These are phyloP conservation scores for Solanum chiquidenum DNA, from an alignment of 257 asterid genomes.

Conservation along the genomic window DNA sequence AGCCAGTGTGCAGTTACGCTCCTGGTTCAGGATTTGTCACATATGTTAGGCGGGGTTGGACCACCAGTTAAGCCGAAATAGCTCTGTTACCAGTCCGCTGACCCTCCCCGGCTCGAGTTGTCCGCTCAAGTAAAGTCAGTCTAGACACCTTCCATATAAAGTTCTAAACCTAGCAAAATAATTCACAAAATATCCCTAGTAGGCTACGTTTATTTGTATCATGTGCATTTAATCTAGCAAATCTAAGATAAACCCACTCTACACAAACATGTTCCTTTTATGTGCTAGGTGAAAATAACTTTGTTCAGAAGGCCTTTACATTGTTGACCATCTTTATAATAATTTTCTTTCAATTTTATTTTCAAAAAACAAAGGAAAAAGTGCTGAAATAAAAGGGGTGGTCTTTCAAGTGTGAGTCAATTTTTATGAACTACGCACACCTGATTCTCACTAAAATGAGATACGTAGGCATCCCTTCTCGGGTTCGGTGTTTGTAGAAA, in stretches of 20 bases:
- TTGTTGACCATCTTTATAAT: not conserved
- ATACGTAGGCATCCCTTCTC: not conserved
- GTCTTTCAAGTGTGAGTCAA: not conserved
- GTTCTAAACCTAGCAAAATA: no score
- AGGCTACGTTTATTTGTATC: no score
- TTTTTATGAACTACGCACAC: not conserved
- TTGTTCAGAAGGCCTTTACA: not conserved
- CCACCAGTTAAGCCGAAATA: no score
- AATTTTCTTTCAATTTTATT: not conserved
- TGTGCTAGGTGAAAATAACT: not conserved
- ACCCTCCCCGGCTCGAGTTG: not conserved
- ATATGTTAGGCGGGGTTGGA: not conserved
- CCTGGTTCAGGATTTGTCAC: no score
- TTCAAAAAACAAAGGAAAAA: not conserved
- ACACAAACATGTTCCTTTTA: not conserved
- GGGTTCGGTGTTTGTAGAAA: not conserved
- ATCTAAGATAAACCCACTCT: no score
- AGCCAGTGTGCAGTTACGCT: no score
- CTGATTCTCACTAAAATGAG: not conserved
- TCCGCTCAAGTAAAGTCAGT: not conserved
- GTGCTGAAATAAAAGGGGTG: not conserved
- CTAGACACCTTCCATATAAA: no score
- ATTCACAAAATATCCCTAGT: not conserved
- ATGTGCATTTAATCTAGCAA: no score
- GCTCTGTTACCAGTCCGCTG: not conserved